A percentile compares a stretch with the other conserved stretches of the same genome.
phyloP scores from a whole-genome alignment of 208 protist species.

The Acanthamoeba culbertsoni region DNA sequence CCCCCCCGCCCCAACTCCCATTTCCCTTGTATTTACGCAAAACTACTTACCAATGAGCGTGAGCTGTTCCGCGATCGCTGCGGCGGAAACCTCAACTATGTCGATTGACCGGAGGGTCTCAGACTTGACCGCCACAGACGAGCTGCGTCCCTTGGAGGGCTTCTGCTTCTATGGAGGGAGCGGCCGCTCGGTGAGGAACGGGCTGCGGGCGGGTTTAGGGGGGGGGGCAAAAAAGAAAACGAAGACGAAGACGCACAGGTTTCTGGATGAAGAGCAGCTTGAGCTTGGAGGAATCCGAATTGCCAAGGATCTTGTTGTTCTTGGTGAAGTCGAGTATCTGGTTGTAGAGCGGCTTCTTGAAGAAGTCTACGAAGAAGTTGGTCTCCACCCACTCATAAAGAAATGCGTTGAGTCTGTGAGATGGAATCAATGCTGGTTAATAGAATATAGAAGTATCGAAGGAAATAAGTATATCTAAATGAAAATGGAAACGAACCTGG shows the following conservation, averaged over 20 bases:
- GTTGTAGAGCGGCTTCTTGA: constrained; percentile 54
- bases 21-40: no score
- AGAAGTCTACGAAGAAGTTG: constrained; percentile 50
- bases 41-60: neutral
- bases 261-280: constrained; percentile 47
- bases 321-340: constrained; percentile 53
- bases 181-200: neutral
- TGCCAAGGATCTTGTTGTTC: constrained; percentile 4
- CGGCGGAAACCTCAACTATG: neutral
- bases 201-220: neutral
- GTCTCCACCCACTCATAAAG: constrained; percentile 44
- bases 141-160: neutral
- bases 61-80: constrained; percentile 6
- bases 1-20: no score
- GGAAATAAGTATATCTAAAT: neutral
- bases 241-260: neutral
- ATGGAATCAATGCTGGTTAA: neutral
- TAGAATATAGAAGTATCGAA: neutral
- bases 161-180: neutral
- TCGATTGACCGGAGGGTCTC: neutral
- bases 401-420: neutral
- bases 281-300: constrained; percentile 5
- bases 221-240: neutral
- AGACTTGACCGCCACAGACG: neutral
- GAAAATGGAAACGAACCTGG: neutral